Evolutionary conservation across 805 yeast species (phyloP), one percentile per base, ranked within the genome.

Genomic region (Zygotorulaspora sp.): DNA sequence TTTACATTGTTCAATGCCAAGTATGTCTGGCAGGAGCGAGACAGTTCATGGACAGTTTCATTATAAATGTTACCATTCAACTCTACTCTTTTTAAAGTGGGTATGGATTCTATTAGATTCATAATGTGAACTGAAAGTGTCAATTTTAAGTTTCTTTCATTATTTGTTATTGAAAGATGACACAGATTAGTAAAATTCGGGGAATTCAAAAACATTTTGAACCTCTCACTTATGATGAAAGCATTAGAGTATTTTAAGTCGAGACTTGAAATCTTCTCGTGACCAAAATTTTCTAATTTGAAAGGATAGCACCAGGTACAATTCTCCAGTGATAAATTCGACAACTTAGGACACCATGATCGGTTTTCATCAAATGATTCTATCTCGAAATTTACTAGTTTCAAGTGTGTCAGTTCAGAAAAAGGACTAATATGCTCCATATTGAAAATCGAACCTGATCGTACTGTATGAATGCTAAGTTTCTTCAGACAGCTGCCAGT

Each of bases 271-370:
- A 62, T 48, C 14, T 45, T 45, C 12, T 45, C 41, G 15, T 45
- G 45, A 5, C 61, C 61, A 36, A 61, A 60, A 21, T 48, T 48
- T 17, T 52, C 54, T 30, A 74, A 50, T 13, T 66, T 61, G 48
- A 75, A 75, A 1, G 81, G 81, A 44, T 73, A 76, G 41, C 71
- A 72, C 80, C 81, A 76, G 1, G 71, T 67, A 53, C 81, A 76
- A 44, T 75, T 64, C 10, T 52, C 45, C 4, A 76, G 46, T 3
- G 51, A 44, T 17, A 74, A 45, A 2, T 45, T 47, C 4, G 48
- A 46, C 19, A 68, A 48, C 1, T 44, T 25, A 4, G 53, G 48
- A 2, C 52, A 44, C 8, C 49, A 35, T 1, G 43, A 50, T 6
- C 47, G 49, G 17, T 60, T 61, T 2, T 54, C 53, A 16, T 41